Evolutionary conservation across 768 basidiomycete genomes (phyloP).

Genomic region (Tricholoma terreum): DNA sequence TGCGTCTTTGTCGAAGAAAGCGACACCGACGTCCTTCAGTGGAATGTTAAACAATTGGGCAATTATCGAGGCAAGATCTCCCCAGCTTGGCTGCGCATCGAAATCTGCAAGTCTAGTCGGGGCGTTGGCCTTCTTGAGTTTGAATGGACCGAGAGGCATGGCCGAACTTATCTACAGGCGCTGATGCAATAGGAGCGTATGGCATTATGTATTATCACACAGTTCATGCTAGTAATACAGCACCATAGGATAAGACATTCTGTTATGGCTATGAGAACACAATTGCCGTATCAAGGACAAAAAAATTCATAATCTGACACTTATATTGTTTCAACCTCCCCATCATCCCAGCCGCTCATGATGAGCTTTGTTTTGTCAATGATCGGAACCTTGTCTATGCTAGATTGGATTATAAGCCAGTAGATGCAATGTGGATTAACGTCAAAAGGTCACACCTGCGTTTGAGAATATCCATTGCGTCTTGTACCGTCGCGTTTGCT

Average conservation of each 20-base stretch:
- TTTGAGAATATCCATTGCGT: background rate
- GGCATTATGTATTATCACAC: no score
- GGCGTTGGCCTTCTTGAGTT: no score
- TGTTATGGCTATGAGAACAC: no score
- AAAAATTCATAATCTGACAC: background rate
- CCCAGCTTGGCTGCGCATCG: no score
- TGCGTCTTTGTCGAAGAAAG: no score
- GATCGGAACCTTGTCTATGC: background rate
- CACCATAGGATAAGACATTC: background rate
- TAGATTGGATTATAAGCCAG: background rate
- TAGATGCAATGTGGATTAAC: background rate
- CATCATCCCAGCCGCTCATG: background rate
- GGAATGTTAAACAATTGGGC: no score
- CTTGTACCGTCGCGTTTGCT: background rate
- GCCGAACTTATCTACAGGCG: no score
- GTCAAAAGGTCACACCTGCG: background rate
- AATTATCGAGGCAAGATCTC: no score
- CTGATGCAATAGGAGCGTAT: no score
- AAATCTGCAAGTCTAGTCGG: no score
- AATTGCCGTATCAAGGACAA: background rate
- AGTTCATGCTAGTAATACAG: background rate
- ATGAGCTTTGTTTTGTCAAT: background rate
- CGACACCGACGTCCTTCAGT: no score
- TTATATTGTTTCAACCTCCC: background rate
- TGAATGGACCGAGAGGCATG: no score